phyloP scores from a whole-genome alignment of 192 early-diverging fungal genomes.

The Podila epigama region DNA sequence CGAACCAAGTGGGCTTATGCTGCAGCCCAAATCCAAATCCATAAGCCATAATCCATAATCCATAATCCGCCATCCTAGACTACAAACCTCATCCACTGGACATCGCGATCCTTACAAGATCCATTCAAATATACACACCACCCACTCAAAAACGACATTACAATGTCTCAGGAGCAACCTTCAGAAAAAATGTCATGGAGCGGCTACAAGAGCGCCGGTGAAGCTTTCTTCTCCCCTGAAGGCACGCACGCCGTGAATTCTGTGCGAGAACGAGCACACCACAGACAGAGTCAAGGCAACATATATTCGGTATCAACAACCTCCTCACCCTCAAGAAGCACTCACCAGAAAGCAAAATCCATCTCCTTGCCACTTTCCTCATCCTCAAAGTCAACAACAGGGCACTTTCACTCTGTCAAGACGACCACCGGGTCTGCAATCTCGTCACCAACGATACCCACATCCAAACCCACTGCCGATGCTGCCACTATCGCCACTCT shows the following conservation, averaged over 20 bases:
- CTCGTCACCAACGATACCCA: neutral
- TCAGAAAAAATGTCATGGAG: neutral
- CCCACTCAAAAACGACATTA: no score
- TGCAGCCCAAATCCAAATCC: no score
- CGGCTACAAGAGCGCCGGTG: neutral
- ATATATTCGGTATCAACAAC: neutral
- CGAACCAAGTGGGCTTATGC: no score
- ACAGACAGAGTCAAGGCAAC: neutral
- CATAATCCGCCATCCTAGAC: no score
- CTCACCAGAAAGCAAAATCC: neutral
- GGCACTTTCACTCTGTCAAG: neutral
- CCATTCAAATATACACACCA: no score
- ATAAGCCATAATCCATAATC: no score
- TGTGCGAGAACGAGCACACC: neutral
- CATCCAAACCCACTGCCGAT: neutral
- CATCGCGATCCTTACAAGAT: no score
- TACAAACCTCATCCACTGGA: no score
- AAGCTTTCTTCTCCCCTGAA: neutral
- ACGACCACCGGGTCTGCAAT: neutral
- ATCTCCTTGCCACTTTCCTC: neutral
- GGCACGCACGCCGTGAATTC: no score
- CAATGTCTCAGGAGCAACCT: neutral
- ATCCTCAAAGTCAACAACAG: neutral
- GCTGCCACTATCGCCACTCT: neutral
- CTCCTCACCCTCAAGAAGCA: no score